A percentile compares a stretch with the other conserved stretches of the same genome.
Conservation (phyloP, 129 eudicot species). For the Flaveria robusta region DNA sequence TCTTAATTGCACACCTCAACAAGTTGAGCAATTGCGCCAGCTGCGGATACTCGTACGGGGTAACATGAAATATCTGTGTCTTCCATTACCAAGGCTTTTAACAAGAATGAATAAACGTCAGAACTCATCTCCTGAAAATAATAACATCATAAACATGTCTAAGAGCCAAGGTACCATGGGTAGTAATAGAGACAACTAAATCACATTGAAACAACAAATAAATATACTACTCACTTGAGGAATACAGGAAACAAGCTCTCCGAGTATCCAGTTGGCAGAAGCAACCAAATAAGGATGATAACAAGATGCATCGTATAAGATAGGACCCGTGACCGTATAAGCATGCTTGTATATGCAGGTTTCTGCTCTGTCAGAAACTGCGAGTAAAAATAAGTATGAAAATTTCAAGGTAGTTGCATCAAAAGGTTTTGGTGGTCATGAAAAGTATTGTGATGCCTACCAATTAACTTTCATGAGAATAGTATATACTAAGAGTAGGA, state of each 20-base stretch:
- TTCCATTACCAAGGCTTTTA: constrained; percentile 57
- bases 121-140: constrained; percentile 61
- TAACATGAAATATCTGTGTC: constrained; percentile 56
- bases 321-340: constrained; percentile 54
- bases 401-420: constrained; percentile 14
- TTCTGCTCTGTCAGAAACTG: constrained; percentile 75
- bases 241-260: constrained; percentile 67
- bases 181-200: neutral
- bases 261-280: constrained; percentile 81
- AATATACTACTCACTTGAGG: constrained; percentile 52
- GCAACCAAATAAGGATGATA: constrained; percentile 67
- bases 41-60: constrained; percentile 73
- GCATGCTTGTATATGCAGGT: constrained; percentile 51
- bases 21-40: constrained; percentile 76
- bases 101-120: constrained; percentile 57
- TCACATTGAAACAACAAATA: constrained; percentile 18
- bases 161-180: neutral
- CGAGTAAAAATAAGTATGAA: neutral
- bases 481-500: too few relatives aligned
- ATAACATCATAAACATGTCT: neutral
- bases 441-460: constrained; percentile 26
- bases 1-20: constrained; percentile 51
- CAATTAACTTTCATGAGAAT: neutral
- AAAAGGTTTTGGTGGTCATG: constrained; percentile 25
- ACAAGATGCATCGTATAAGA: constrained; percentile 53